phyloP scores from a whole-genome alignment of 2,329 filamentous ascomycete species.

The Epichloe uncinata region DNA sequence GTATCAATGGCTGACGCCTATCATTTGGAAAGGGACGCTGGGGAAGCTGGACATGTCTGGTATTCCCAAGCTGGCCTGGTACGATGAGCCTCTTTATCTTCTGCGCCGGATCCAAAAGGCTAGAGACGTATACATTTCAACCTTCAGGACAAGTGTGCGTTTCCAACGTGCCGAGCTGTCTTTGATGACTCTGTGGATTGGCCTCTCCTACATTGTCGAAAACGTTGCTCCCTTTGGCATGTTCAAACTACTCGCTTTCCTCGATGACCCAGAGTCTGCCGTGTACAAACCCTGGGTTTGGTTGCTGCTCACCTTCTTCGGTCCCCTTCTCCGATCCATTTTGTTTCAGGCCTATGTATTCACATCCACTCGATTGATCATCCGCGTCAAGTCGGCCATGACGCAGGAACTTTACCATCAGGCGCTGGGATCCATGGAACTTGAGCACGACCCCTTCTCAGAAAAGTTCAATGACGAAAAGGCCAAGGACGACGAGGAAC shows the following conservation, averaged over 20 bases:
- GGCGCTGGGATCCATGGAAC: slow-evolving; percentile 41
- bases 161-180: slow-evolving; percentile 29
- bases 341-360: slow-evolving; percentile 45
- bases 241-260: slow-evolving; percentile 38
- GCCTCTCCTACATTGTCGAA: slow-evolving; percentile 28
- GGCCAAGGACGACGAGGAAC: slow-evolving; percentile 14
- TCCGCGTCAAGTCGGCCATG: slow-evolving; percentile 41
- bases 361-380: slow-evolving; percentile 40
- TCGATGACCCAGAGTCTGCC: slow-evolving; percentile 32
- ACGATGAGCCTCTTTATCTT: slow-evolving; percentile 38
- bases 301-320: slow-evolving; percentile 39
- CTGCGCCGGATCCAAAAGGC: slow-evolving; percentile 30
- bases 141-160: slow-evolving; percentile 30
- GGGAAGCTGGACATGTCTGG: slow-evolving; percentile 31
- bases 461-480: slow-evolving; percentile 15
- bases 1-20: slow-evolving; percentile 36
- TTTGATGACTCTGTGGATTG: slow-evolving; percentile 31
- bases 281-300: slow-evolving; percentile 36
- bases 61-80: slow-evolving; percentile 38
- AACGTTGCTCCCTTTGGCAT: slow-evolving; percentile 39
- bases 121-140: slow-evolving; percentile 28
- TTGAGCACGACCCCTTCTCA: slow-evolving; percentile 38
- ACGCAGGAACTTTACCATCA: slow-evolving; percentile 45
- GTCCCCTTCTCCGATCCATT: slow-evolving; percentile 33
- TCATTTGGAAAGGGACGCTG: slow-evolving; percentile 33